Evolutionary conservation across 345 rosid species (phyloP), one percentile per base, ranked within the genome.

Genomic region (Aquilaria sinensis): DNA sequence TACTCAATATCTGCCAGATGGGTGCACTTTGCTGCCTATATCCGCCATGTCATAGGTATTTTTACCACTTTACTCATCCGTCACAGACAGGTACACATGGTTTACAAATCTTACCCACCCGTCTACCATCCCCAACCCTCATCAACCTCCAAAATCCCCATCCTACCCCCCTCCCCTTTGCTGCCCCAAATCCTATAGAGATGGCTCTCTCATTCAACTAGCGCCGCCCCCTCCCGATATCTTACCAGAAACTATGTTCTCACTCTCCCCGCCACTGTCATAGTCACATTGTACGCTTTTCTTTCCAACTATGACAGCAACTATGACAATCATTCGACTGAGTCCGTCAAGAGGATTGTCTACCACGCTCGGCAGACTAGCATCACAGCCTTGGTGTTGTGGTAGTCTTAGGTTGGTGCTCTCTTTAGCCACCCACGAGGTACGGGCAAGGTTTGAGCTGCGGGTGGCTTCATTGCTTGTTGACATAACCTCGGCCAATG

Each of bases 391-490:
- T 70, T 96, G 60, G 87, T 94, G 57, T 67, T 94, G 45, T 90
- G 97, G 99, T 91, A 94, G 67, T 90, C 97, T 15, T 74, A 78
- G 83, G 66, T 90, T 97, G 58, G 96, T 94, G 45, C 71, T 94
- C 34, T 94, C 99, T 1, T 86, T 88, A 3, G 99, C 99, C 6
- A 94, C 90, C 68, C 95, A 94, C 45, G 99, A 88, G 75, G 95
- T 94, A 32, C 80, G 96, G 73, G 82, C 78, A 1, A 97, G 99
- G 5, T 94, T 94, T 51, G 99, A 88, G 81, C 75, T 90, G 3
- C 85, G 92, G 0, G 99, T 94, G 33, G 99, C 96, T 34, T 82
- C 96, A 4, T 73, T 94, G 61, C 70, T 94, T 60, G 99, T 95
- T 0, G 99, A 94, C 69, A 90, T 94, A 48, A 81, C 95, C 1